Base-by-base conservation (phyloP, 129 eudicot species). In the Tanacetum coccineum region DNA sequence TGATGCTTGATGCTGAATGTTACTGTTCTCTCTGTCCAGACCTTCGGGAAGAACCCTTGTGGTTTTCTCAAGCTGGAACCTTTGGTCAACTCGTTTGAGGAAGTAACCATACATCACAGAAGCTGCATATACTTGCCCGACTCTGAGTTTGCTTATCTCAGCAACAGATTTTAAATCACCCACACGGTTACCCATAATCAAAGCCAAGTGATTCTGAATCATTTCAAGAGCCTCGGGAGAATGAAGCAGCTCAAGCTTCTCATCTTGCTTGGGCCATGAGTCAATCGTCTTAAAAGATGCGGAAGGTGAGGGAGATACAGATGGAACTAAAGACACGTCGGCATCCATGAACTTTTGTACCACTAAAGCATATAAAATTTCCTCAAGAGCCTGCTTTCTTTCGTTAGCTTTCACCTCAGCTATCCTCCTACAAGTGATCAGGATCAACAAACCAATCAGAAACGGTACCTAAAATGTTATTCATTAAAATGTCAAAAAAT, bases 341-440 rank as follows among this genome's bases (percentile, higher is more conserved):
- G 95, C 95, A 74, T 94, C 93, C 95, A 94, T 84, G 81, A 94
- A 94, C 69, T 86, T 94, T 50, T 94, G 95, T 42, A 94, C 96
- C 53, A 94, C 89, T 74, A 89, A 79, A 10, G 99, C 92, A 28
- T 94, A 94, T 53, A 89, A 66, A 26, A 94, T 94, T 76, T 94
- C 99, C 76, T 94, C 93, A 21, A 94, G 73, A 8, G 90, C 78
- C 78, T 81, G 75, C 74, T 57, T 81, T 73, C 99, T 81, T 83
- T 94, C 99, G 56, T 82, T 86, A 15, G 89, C 92, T 82, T 86
- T 94, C 66, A 94, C 93, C 85, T 94, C 99, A n/a, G 96, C 96
- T 26, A 94, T 94, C 75, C 99, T 89, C 97, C 99, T 94, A 69
- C 28, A 49, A 44, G 8, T 10, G 47, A 42, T 64, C 56, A 63